A percentile compares a stretch with the other conserved stretches of the same genome.
Conservation (phyloP, 441 rosid genomes). For the Jatropha multifida region DNA sequence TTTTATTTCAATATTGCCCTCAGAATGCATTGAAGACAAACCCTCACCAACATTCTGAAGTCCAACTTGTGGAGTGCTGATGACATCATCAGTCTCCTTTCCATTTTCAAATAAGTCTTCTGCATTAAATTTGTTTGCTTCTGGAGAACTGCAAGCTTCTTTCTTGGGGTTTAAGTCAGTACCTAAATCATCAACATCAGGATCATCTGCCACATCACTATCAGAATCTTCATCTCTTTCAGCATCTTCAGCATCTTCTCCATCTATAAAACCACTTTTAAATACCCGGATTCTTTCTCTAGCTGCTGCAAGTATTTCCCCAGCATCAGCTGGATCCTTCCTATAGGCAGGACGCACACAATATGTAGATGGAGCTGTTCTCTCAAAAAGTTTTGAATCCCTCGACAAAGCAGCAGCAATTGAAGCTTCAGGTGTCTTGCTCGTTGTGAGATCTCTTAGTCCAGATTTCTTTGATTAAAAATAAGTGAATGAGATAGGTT, state of each 20-base stretch:
- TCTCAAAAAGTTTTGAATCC: slow-evolving; percentile 83
- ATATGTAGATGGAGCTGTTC: slow-evolving; percentile 90
- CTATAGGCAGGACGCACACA: slow-evolving; percentile 81
- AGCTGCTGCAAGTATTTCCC: slow-evolving; percentile 67
- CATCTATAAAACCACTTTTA: slow-evolving; percentile 58
- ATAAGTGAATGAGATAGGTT: slow-evolving; percentile 8
- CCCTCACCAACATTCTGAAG: slow-evolving; percentile 24
- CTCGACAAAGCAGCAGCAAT: slow-evolving; percentile 92
- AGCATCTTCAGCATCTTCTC: slow-evolving; percentile 78
- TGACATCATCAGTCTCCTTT: slow-evolving; percentile 26
- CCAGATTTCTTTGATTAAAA: slow-evolving; percentile 63
- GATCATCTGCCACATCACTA: slow-evolving; percentile 63
- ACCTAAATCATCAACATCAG: slow-evolving; percentile 61
- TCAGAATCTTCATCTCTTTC: slow-evolving; percentile 90
- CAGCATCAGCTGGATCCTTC: slow-evolving; percentile 68
- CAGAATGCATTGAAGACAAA: slow-evolving; percentile 35
- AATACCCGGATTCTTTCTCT: slow-evolving; percentile 66
- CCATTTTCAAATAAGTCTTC: slow-evolving; percentile 41
- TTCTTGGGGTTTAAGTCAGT: slow-evolving; percentile 45
- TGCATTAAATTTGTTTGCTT: slow-evolving; percentile 26
- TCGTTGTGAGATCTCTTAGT: slow-evolving; percentile 79
- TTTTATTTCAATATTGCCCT: slow-evolving; percentile 31
- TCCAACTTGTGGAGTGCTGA: slow-evolving; percentile 37
- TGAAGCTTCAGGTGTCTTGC: slow-evolving; percentile 94
- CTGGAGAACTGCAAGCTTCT: slow-evolving; percentile 36